phyloP scores from a whole-genome alignment of 2,329 filamentous ascomycete species.

The Elsinoe australis region DNA sequence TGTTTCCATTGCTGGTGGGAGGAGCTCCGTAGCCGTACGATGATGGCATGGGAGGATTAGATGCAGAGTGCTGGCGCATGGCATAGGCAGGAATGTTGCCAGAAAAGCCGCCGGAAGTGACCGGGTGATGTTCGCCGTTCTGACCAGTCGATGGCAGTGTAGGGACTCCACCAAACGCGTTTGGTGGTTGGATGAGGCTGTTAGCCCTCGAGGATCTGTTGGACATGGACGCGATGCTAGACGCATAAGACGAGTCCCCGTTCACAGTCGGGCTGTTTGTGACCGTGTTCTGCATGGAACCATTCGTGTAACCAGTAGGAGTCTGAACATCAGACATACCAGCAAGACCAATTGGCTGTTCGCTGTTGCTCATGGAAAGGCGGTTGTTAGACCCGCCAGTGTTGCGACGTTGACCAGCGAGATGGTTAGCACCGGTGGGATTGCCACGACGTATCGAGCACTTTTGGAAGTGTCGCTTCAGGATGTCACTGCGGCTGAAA shows the following conservation, averaged over 20 bases:
- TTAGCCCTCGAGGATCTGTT: constrained; percentile 43
- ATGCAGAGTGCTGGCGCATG: constrained; percentile 24
- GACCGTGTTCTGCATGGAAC: constrained; percentile 21
- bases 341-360: constrained; percentile 31
- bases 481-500: constrained; percentile 93
- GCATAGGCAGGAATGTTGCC: constrained; percentile 28
- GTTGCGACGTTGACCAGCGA: constrained; percentile 58
- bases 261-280: constrained; percentile 31
- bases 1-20: constrained; percentile 26
- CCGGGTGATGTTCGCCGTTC: constrained; percentile 26
- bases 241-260: constrained; percentile 31
- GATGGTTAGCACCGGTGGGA: constrained; percentile 85
- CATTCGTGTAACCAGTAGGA: constrained; percentile 24
- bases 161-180: constrained; percentile 26
- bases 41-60: constrained; percentile 27
- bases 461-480: constrained; percentile 99
- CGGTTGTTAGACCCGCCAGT: constrained; percentile 39
- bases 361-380: constrained; percentile 31
- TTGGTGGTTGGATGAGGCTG: constrained; percentile 39
- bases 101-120: constrained; percentile 18
- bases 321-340: constrained; percentile 30
- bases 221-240: constrained; percentile 37
- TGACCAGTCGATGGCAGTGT: constrained; percentile 27
- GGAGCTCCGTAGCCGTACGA: constrained; percentile 28
- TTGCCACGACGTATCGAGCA: constrained; percentile 95